Evolutionary conservation across 179 eudicot genomes (phyloP), one percentile per base, ranked within the genome.

Genomic region (Beta corolliflora): DNA sequence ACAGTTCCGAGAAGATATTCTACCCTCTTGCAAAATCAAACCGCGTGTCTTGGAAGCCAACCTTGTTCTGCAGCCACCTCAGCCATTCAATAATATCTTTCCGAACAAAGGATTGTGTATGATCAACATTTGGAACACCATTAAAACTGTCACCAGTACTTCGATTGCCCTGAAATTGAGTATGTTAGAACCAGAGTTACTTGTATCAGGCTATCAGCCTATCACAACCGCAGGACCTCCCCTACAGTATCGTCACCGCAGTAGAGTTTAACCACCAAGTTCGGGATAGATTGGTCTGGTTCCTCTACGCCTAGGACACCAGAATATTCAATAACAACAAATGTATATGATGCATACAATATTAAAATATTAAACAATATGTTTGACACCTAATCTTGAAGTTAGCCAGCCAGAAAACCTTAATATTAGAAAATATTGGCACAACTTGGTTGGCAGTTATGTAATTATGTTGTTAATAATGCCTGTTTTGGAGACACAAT

Each of bases 11-110:
- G 79, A 76, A 36, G 14, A 77, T 31, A 63, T 58, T 7, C 78
- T 91, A 95, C 99, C 99, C 99, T 95, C 90, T 88, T 46, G 94
- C 94, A 83, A 94, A 95, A 86, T 95, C 99, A 87, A 92, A 93
- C 41, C 99, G 98, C 67, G 94, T 92, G 86, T 95, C 98, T 86
- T 95, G 93, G 85, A 95, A 95, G 79, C 99, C 99, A 82, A 93
- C 91, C 82, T 85, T 79, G 73, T 77, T 61, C 10, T 91, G 86
- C 77, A 95, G 79, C 99, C 99, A 95, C 82, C 85, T 85, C 68
- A 95, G 92, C 98, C 98, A 95, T 60, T 86, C 90, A 45, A 78
- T 86, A 29, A 95, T 88, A 81, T 94, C 98, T 85, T 90, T 88
- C 52, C 97, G 85, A 45, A 95, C 95, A 81, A 92, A 91, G 31